phyloP scores from a whole-genome alignment of 1,284 basidiomycete species.

The Rhodotorula sp. region DNA sequence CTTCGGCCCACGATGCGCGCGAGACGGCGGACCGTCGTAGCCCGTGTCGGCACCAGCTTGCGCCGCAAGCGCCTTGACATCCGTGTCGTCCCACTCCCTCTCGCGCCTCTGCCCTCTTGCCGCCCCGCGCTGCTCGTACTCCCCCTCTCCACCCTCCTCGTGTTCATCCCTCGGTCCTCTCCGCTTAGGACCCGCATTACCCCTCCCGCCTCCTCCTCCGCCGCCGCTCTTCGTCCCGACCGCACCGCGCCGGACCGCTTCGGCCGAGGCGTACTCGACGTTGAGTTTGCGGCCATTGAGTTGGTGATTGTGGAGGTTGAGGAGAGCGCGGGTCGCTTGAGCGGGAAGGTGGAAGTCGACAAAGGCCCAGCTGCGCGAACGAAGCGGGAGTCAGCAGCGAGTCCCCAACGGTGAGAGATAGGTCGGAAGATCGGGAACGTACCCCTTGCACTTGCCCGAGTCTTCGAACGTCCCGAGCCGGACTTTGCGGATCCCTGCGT shows the following conservation, averaged over 20 bases:
- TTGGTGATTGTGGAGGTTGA: slow-evolving; percentile 78
- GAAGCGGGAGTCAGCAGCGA: not conserved
- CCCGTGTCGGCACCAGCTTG: slow-evolving; percentile 19
- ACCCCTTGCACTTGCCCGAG: slow-evolving; percentile 93
- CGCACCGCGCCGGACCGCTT: slow-evolving; percentile 71
- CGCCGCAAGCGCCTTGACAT: slow-evolving; percentile 7
- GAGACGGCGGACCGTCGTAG: slow-evolving; percentile 29
- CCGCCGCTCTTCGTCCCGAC: slow-evolving; percentile 39
- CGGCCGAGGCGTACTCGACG: slow-evolving; percentile 82
- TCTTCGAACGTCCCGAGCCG: slow-evolving; percentile 96
- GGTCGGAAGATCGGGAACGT: slow-evolving; percentile 39
- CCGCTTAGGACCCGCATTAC: slow-evolving; percentile 24
- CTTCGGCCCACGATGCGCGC: slow-evolving; percentile 29
- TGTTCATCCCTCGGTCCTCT: slow-evolving; percentile 5
- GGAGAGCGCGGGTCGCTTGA: slow-evolving; percentile 75
- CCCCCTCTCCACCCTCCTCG: slow-evolving; percentile 45
- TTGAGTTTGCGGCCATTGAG: slow-evolving; percentile 80
- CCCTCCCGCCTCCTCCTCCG: slow-evolving; percentile 17
- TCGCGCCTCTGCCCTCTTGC: slow-evolving; percentile 46
- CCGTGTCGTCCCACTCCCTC: slow-evolving; percentile 31
- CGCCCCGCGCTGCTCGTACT: slow-evolving; percentile 41
- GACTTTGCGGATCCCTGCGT: slow-evolving; percentile 76
- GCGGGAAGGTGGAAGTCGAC: slow-evolving; percentile 80
- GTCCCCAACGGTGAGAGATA: too few species aligned
- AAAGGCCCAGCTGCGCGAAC: slow-evolving; percentile 75